These are phyloP conservation scores for Schizosaccharomyces versatilis DNA, from an alignment of 1,139 yeast species.

Conservation along the genomic window DNA sequence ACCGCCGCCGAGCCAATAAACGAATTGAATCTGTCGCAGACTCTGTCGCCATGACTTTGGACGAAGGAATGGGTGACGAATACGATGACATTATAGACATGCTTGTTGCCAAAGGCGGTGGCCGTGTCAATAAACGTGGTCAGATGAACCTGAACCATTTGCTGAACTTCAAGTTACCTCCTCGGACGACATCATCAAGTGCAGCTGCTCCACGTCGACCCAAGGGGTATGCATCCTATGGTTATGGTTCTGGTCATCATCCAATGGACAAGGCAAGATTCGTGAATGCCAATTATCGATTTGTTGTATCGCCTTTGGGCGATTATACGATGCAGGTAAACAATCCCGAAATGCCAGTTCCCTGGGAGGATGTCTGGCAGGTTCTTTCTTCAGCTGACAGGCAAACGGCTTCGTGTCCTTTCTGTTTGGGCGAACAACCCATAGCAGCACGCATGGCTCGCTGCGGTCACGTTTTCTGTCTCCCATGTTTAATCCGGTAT, in stretches of 20 bases:
- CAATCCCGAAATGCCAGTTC: slow-evolving; percentile 59
- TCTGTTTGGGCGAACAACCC: slow-evolving; percentile 64
- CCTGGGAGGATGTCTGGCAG: slow-evolving; percentile 39
- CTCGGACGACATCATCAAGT: slow-evolving; percentile 7
- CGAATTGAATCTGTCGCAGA: not conserved
- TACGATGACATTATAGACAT: not conserved
- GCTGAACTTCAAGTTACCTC: slow-evolving; percentile 15
- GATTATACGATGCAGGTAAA: slow-evolving; percentile 34
- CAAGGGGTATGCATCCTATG: slow-evolving; percentile 9
- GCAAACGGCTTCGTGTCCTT: slow-evolving; percentile 51
- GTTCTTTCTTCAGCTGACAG: slow-evolving; percentile 41
- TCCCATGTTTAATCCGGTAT: slow-evolving; percentile 55
- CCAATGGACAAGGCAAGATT: slow-evolving; percentile 48
- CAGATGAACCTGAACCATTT: slow-evolving; percentile 17
- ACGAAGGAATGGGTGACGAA: not conserved
- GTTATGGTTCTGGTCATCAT: slow-evolving; percentile 15
- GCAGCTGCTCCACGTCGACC: slow-evolving; percentile 8
- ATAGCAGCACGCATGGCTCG: slow-evolving; percentile 85
- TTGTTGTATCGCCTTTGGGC: slow-evolving; percentile 45
- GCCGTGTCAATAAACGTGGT: not conserved
- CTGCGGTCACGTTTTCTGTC: slow-evolving; percentile 85
- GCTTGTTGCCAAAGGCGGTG: not conserved
- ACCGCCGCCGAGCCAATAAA: not conserved
- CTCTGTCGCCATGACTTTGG: not conserved
- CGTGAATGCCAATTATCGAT: slow-evolving; percentile 67